These are phyloP conservation scores for Pneumocystis wakefieldiae DNA, from an alignment of 1,139 yeast genomes.

Conservation along the genomic window DNA sequence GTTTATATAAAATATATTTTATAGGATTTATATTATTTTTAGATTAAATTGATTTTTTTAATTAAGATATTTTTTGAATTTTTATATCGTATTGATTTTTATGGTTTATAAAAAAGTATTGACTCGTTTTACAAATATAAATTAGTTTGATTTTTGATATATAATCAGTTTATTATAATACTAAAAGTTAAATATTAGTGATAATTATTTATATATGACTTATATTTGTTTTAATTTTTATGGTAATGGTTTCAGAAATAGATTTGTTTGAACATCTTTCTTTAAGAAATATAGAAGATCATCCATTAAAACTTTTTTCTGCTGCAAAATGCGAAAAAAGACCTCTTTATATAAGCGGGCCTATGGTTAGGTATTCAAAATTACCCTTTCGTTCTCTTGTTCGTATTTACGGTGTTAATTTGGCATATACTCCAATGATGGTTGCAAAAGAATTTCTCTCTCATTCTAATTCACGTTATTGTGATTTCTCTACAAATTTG, in stretches of 20 bases:
- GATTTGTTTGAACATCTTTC: not conserved
- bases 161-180: not conserved
- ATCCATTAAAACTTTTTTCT: constrained; percentile 41
- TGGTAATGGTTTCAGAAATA: not conserved
- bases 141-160: not conserved
- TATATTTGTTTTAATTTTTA: not conserved
- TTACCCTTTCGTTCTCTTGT: constrained; percentile 76
- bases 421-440: constrained; percentile 91
- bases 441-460: constrained; percentile 88
- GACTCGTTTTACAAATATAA: not conserved
- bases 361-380: constrained; percentile 94
- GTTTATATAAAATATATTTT: no score
- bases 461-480: constrained; percentile 58
- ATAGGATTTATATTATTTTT: no score
- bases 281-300: constrained; percentile 23
- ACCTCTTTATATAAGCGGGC: constrained; percentile 75
- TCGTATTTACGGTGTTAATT: constrained; percentile 59
- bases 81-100: not conserved
- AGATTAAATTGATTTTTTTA: no score
- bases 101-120: not conserved
- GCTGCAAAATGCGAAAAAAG: constrained; percentile 34
- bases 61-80: not conserved
- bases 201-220: not conserved
- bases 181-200: no score
- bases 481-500: constrained; percentile 70